A percentile compares a stretch with the other conserved stretches of the same genome.
Evolutionary conservation across 2,329 filamentous ascomycete genomes (phyloP).

Genomic region (Falciphora oryzae): DNA sequence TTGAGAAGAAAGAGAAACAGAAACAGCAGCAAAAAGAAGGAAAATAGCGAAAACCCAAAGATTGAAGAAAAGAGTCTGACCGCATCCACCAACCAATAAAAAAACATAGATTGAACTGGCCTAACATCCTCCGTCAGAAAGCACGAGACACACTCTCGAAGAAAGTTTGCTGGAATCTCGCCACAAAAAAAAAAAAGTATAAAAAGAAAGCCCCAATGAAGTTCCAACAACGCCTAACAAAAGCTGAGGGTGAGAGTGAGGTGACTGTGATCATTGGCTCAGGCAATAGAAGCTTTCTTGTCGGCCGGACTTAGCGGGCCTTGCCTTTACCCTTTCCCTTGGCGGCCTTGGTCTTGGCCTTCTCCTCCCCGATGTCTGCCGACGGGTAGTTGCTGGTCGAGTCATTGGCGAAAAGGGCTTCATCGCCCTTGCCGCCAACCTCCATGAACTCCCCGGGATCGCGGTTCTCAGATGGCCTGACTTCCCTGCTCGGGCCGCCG

Average conservation of each 20-base stretch:
- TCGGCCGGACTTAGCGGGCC: not conserved
- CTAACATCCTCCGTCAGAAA: not conserved
- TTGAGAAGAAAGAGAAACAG: not conserved
- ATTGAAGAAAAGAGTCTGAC: not conserved
- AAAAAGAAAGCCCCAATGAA: not conserved
- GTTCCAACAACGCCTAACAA: not conserved
- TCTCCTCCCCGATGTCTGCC: constrained; percentile 28
- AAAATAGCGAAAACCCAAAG: not conserved
- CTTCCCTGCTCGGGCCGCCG: constrained; percentile 45
- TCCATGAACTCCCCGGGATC: constrained; percentile 72
- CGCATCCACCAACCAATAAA: not conserved
- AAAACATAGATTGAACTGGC: not conserved
- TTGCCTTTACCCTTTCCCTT: constrained; percentile 20
- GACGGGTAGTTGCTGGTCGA: constrained; percentile 43
- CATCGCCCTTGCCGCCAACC: constrained; percentile 81
- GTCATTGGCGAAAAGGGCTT: constrained; percentile 66
- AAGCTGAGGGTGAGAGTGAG: not conserved
- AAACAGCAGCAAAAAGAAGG: not conserved
- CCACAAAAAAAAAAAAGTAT: constrained; percentile 1
- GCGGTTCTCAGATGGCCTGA: constrained; percentile 60
- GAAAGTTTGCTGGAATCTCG: not conserved
- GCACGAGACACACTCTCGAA: not conserved
- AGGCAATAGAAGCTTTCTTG: too few relatives aligned
- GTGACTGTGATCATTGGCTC: not conserved
- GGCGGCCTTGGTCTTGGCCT: constrained; percentile 10